Base-by-base conservation (phyloP, 2,329 filamentous ascomycete genomes). In the Neofusicoccum sp. region DNA sequence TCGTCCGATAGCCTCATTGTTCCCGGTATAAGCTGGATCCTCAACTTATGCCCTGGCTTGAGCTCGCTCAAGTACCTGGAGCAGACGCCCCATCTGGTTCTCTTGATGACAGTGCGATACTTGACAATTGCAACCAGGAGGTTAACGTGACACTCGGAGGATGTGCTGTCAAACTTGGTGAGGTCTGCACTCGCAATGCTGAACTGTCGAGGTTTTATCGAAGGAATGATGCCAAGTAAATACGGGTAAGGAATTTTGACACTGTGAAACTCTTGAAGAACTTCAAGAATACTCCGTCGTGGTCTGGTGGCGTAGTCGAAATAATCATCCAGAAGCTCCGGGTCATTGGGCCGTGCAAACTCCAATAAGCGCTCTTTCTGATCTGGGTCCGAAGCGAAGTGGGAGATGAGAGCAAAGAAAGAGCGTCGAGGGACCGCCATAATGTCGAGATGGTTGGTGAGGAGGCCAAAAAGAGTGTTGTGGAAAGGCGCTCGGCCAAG, bases 251-350 rank as follows among this genome's bases (percentile, higher is more conserved):
- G 93, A 2, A 99, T 87, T 66, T 88, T 89, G 61, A 98, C 89
- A 0, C 86, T 89, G 45, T 90, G 85, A 70, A 99, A 99, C 69
- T 99, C 95, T 63, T 94, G 88, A 33, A 99, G 84, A 3, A 97
- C 89, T 77, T 99, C 95, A 5, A 99, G 81, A 63, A 98, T 97
- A 64, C 91, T 96, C 37, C 95, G 89, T 37, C 93, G 89, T 0
- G 94, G 91, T 7, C 95, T 88, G 0, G 93, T 93, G 1, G 95
- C 95, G 73, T 99, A 99, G 77, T 99, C 94, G 79, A 92, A 98
- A 62, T 97, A 89, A 69, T 99, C 95, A 69, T 98, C 93, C 5
- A 94, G 86, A 69, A 89, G 91, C 49, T 90, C 85, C 0, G 92
- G 87, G 69, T 90, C 85, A 1, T 88, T 88, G n/a, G 61, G 54